Evolutionary conservation across 2,329 filamentous ascomycete genomes (phyloP).

Genomic region (Chaetothyriales sp.): DNA sequence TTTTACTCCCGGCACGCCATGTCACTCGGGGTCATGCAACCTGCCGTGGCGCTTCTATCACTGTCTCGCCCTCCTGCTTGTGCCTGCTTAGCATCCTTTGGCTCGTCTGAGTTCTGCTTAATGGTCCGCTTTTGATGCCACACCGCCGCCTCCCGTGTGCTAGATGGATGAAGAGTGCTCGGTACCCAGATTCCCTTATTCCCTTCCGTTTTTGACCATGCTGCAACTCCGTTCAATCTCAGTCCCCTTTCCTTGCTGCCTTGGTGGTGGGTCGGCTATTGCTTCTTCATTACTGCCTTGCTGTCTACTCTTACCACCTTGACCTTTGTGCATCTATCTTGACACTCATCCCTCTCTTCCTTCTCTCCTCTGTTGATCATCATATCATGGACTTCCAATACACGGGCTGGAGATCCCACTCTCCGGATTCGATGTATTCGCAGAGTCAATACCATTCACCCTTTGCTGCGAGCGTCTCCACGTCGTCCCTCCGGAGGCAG

Average conservation of each 20-base stretch:
- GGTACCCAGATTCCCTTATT: background rate
- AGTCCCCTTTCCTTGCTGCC: background rate
- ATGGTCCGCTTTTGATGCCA: background rate
- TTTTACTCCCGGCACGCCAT: background rate
- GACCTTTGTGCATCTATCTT: background rate
- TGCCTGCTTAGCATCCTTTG: background rate
- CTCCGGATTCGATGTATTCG: background rate
- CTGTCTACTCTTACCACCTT: background rate
- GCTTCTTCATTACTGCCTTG: background rate
- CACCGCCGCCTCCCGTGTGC: background rate
- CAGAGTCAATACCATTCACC: background rate
- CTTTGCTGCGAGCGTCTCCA: slow-evolving; percentile 6
- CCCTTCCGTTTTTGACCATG: background rate
- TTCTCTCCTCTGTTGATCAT: background rate
- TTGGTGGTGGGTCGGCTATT: background rate
- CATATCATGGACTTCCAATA: background rate
- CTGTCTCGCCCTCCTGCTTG: background rate
- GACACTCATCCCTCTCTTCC: background rate
- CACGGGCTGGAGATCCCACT: background rate
- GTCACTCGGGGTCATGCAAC: background rate
- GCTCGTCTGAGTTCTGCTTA: background rate
- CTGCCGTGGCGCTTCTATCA: background rate
- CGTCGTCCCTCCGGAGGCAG: slow-evolving; percentile 12
- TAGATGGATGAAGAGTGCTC: background rate
- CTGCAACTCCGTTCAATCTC: background rate